A percentile compares a stretch with the other conserved stretches of the same genome.
phyloP scores from a whole-genome alignment of 2,329 filamentous ascomycete genomes.

The Diaporthe batatas region DNA sequence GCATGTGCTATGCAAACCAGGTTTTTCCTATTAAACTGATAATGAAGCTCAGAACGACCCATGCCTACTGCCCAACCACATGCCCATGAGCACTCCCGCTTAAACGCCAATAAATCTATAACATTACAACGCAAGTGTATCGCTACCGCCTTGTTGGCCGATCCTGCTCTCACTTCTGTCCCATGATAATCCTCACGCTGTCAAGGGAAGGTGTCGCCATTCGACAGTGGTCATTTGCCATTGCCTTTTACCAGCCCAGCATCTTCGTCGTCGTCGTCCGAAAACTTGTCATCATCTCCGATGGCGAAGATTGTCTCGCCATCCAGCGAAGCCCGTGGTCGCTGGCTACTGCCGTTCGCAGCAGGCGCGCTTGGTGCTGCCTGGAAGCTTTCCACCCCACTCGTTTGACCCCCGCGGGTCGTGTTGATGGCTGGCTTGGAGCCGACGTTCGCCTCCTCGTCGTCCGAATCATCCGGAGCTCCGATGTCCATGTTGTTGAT shows the following conservation, averaged over 20 bases:
- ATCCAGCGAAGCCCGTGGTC: conserved; percentile 71
- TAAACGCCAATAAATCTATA: conserved; percentile 39
- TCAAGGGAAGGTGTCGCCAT: not conserved
- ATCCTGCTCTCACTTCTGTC: not conserved
- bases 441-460: conserved; percentile 68
- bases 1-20: conserved; percentile 6
- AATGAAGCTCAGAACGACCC: conserved; percentile 19
- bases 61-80: conserved; percentile 29
- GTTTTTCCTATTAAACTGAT: not conserved
- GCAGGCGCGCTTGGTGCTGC: conserved; percentile 38
- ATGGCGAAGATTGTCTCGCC: conserved; percentile 97
- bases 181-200: not conserved
- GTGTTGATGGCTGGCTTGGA: conserved; percentile 48
- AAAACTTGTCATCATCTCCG: conserved; percentile 89
- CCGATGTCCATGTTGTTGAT: conserved; percentile 94
- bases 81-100: conserved; percentile 30
- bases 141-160: not conserved
- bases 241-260: conserved; percentile 62
- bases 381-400: conserved; percentile 38
- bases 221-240: conserved; percentile 50
- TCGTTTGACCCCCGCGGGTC: conserved; percentile 37
- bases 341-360: conserved; percentile 43
- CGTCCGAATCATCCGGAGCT: conserved; percentile 74
- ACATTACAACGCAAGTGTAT: conserved; percentile 34
- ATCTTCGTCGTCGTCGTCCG: conserved; percentile 68